Percentiles rank a stretch among this genome's conserved stretches.
Conservation (phyloP, 768 basidiomycete species). For the Hericium alpestre region DNA sequence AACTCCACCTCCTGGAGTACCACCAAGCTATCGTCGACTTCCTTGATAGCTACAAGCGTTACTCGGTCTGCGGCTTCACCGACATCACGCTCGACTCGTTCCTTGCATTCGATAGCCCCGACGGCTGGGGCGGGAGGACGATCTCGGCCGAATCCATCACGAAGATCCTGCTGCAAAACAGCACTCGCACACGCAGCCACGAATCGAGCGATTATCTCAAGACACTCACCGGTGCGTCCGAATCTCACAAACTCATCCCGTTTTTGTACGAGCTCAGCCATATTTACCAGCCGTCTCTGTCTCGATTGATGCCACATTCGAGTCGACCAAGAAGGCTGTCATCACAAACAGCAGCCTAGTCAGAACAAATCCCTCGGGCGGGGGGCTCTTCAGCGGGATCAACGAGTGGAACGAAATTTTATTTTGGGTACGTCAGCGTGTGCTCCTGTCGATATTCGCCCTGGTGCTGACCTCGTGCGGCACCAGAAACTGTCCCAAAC, state of each 20-base stretch:
- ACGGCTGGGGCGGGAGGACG: too few relatives aligned
- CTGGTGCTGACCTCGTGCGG: background rate
- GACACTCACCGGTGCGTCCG: slow-evolving; percentile 13
- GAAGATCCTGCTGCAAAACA: slow-evolving; percentile 13
- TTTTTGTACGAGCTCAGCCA: too few relatives aligned
- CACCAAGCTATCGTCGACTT: slow-evolving; percentile 11
- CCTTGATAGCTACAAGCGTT: slow-evolving; percentile 5
- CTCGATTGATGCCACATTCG: slow-evolving; percentile 14
- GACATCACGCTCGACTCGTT: slow-evolving; percentile 2
- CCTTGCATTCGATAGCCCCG: background rate
- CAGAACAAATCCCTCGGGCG: slow-evolving; percentile 1
- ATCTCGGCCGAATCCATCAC: slow-evolving; percentile 16
- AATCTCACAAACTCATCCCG: too few relatives aligned
- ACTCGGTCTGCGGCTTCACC: background rate
- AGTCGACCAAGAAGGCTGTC: slow-evolving; percentile 9
- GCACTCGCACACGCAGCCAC: slow-evolving; percentile 3
- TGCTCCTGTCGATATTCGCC: too few relatives aligned
- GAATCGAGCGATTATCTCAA: slow-evolving; percentile 13
- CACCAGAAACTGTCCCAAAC: slow-evolving; percentile 11
- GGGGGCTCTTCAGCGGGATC: slow-evolving; percentile 11
- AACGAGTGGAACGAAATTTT: slow-evolving; percentile 12
- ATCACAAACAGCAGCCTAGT: background rate
- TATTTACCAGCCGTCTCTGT: slow-evolving; percentile 8
- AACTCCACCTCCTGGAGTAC: slow-evolving; percentile 18
- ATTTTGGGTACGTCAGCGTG: slow-evolving; percentile 11